Base-by-base conservation (phyloP, 768 basidiomycete genomes). In the Amanita exitialis region DNA sequence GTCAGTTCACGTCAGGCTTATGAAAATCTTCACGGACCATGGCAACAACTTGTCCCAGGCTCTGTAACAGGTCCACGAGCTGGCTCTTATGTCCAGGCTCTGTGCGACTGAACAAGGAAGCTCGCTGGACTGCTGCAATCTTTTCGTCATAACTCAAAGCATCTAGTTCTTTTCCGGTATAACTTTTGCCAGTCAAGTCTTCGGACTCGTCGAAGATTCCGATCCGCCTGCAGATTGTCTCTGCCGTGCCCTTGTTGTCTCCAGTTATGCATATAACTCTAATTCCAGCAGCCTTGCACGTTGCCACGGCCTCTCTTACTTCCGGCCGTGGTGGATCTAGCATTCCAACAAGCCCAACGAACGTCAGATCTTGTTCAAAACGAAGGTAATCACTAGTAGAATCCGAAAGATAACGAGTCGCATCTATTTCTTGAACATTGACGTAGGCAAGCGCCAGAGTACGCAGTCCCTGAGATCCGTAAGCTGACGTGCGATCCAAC, bases 261-360 rank as follows among this genome's bases (percentile, higher is more conserved):
- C 95, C 95, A 3, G 95, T 99, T 64, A 99, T 95, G 61, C 95
- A 95, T 58, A 99, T 82, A 41, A 97, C 92, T 35, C 94, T 79
- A 58, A 99, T 95, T 13, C 95, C 95, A 6, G 94, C 95, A 13
- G 88, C 84, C 58, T 73, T 82, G 71, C 94, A 97, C 64, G 90
- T 91, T 30, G 84, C 87, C 25, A 99, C 80, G 9, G 96, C 94
- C 32, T 66, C 74, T 28, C 77, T 76, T 36, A 93, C 96, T 68
- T 97, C 95, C 3, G 95, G 94, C 25, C 95, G 86, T 4, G 95
- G 95, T 18, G 95, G 95, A 62, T 99, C 95, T 38, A 95, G 78
- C 96, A 99, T 99, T 51, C 90, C 95, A 53, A 95, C 91, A 43
- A 99, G 73, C 12, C 92, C 94, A 52, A 95, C 93, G 65, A 99